phyloP scores from a whole-genome alignment of 2,329 filamentous ascomycete species.

The Pezicula radicicola region DNA sequence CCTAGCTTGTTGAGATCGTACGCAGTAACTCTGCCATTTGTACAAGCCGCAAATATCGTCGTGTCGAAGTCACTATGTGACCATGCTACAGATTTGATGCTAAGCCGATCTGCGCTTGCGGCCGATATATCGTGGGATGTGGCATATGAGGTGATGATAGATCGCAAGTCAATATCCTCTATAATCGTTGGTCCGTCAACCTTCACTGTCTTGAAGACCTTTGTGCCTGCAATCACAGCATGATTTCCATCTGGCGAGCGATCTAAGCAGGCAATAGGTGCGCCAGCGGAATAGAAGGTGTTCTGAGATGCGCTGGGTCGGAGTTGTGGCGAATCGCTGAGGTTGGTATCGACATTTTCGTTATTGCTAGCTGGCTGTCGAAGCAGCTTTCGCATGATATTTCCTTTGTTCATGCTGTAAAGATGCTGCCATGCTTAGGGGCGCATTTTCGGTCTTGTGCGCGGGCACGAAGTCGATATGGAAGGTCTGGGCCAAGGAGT shows the following conservation, averaged over 20 bases:
- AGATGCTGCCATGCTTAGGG: conserved; percentile 11
- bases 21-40: conserved; percentile 61
- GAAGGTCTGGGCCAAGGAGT: no score
- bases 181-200: conserved; percentile 50
- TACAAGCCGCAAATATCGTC: conserved; percentile 60
- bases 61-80: conserved; percentile 41
- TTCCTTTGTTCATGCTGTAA: conserved; percentile 27
- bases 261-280: conserved; percentile 56
- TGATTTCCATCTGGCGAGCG: conserved; percentile 52
- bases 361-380: conserved; percentile 16
- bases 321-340: conserved; percentile 20
- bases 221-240: conserved; percentile 55
- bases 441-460: conserved; percentile 15
- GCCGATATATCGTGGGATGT: conserved; percentile 37
- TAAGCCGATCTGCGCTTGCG: conserved; percentile 52
- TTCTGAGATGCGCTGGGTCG: conserved; percentile 47
- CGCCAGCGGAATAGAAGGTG: conserved; percentile 46
- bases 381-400: conserved; percentile 29
- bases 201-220: conserved; percentile 54
- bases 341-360: conserved; percentile 17
- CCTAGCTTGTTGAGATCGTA: conserved; percentile 55
- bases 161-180: conserved; percentile 56
- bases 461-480: neutral
- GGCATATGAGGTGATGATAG: conserved; percentile 48
- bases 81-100: conserved; percentile 62